A percentile compares a stretch with the other conserved stretches of the same genome.
phyloP scores from a whole-genome alignment of 2,329 filamentous ascomycete species.

The Scytalidium sp. region DNA sequence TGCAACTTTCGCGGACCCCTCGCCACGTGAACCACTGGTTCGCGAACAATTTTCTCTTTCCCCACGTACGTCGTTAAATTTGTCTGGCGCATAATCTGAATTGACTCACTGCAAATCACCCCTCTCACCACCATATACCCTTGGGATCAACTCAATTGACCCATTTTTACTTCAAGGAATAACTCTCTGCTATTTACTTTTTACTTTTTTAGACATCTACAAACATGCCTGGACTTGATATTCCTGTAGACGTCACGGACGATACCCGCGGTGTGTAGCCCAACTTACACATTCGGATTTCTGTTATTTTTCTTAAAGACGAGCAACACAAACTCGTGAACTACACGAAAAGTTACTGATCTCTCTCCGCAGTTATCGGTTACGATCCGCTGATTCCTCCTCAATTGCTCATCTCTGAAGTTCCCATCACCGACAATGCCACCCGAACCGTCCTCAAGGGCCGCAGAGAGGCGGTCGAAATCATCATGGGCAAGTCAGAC shows the following conservation, averaged over 20 bases:
- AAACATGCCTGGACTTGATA: slow-evolving; percentile 26
- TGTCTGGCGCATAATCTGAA: not conserved
- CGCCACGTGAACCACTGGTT: not conserved
- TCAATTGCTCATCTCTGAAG: slow-evolving; percentile 80
- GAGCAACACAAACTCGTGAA: not conserved
- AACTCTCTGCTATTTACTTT: not conserved
- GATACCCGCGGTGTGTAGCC: slow-evolving; percentile 47
- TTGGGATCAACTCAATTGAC: not conserved
- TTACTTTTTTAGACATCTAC: not conserved
- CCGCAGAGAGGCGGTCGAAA: slow-evolving; percentile 53
- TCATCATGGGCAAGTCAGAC: slow-evolving; percentile 47
- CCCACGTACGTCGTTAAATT: not conserved
- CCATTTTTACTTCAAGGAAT: too few relatives aligned
- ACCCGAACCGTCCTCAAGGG: slow-evolving; percentile 69
- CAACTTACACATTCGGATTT: slow-evolving; percentile 4
- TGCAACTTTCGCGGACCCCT: not conserved
- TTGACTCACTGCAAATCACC: not conserved
- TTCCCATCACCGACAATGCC: slow-evolving; percentile 65
- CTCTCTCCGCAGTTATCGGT: slow-evolving; percentile 66
- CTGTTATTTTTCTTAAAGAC: not conserved
- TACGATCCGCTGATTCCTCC: slow-evolving; percentile 93
- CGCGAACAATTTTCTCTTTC: not conserved
- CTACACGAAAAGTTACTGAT: slow-evolving; percentile 15
- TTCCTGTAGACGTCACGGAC: slow-evolving; percentile 36
- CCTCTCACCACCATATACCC: too few relatives aligned